phyloP scores from a whole-genome alignment of 768 basidiomycete genomes.

The Mycena polygramma region DNA sequence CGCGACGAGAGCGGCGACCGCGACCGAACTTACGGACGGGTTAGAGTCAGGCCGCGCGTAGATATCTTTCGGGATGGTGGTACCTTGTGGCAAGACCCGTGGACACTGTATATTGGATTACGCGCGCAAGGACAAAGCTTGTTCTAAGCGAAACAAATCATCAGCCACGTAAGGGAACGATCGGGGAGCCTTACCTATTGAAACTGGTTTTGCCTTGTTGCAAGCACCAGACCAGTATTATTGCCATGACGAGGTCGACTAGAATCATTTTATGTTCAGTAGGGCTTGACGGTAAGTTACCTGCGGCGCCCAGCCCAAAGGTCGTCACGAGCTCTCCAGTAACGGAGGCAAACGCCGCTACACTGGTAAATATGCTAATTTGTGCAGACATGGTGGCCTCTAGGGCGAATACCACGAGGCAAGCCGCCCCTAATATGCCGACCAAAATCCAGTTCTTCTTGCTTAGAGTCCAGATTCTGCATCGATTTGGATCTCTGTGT shows the following conservation, averaged over 20 bases:
- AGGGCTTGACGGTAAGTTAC: too few relatives aligned
- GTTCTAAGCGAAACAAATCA: slow-evolving; percentile 20
- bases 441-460: slow-evolving; percentile 23
- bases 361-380: slow-evolving; percentile 11
- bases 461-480: slow-evolving; percentile 40
- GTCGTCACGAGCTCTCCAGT: slow-evolving; percentile 22
- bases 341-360: slow-evolving; percentile 11
- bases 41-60: background rate
- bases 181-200: background rate
- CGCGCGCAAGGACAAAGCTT: slow-evolving; percentile 32
- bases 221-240: slow-evolving; percentile 25
- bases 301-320: slow-evolving; percentile 23
- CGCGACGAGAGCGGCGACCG: slow-evolving; percentile 26
- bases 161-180: background rate
- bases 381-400: slow-evolving; percentile 29
- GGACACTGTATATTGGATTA: slow-evolving; percentile 41
- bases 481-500: too few relatives aligned
- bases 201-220: slow-evolving; percentile 20
- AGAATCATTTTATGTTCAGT: background rate
- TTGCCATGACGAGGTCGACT: slow-evolving; percentile 31
- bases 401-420: slow-evolving; percentile 21
- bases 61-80: background rate
- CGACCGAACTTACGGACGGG: slow-evolving; percentile 19
- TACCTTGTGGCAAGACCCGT: slow-evolving; percentile 43
- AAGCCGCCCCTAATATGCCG: slow-evolving; percentile 11